phyloP scores from a whole-genome alignment of 495 filamentous ascomycete genomes.

The Penicillium crystallinum region DNA sequence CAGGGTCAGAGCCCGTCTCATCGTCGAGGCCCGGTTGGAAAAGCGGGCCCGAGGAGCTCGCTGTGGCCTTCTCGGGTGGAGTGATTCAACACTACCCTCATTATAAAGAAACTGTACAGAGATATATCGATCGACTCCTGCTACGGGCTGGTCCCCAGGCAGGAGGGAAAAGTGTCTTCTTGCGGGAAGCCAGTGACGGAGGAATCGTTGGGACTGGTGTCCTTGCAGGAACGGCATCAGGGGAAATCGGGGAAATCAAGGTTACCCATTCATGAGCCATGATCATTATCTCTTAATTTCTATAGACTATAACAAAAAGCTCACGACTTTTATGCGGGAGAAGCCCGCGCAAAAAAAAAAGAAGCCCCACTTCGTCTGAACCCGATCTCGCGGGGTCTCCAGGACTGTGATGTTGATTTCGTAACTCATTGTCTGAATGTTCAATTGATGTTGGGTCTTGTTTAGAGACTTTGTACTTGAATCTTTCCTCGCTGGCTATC shows the following conservation, averaged over 20 bases:
- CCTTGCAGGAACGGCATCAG: slow-evolving; percentile 47
- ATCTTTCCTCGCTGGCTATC: background rate
- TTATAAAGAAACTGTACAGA: slow-evolving; percentile 57
- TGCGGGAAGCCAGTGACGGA: slow-evolving; percentile 62
- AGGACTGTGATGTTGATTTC: background rate
- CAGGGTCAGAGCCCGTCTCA: background rate
- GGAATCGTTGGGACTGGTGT: slow-evolving; percentile 68
- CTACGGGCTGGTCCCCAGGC: slow-evolving; percentile 42
- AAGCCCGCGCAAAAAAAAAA: background rate
- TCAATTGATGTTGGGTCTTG: background rate
- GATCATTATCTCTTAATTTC: background rate
- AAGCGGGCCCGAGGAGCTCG: slow-evolving; percentile 49
- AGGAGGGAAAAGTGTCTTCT: slow-evolving; percentile 48
- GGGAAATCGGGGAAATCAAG: slow-evolving; percentile 26
- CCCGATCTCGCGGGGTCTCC: background rate
- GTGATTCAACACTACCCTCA: slow-evolving; percentile 68
- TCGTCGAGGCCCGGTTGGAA: slow-evolving; percentile 19
- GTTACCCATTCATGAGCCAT: background rate
- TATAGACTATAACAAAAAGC: background rate
- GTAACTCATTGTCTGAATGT: background rate
- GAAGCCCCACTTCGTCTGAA: background rate
- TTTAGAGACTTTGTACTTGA: too few relatives aligned
- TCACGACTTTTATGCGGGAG: background rate
- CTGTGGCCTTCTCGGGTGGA: slow-evolving; percentile 67
- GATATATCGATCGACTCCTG: slow-evolving; percentile 56